Base-by-base conservation (phyloP, 805 yeast genomes). In the Candida loeiensis region DNA sequence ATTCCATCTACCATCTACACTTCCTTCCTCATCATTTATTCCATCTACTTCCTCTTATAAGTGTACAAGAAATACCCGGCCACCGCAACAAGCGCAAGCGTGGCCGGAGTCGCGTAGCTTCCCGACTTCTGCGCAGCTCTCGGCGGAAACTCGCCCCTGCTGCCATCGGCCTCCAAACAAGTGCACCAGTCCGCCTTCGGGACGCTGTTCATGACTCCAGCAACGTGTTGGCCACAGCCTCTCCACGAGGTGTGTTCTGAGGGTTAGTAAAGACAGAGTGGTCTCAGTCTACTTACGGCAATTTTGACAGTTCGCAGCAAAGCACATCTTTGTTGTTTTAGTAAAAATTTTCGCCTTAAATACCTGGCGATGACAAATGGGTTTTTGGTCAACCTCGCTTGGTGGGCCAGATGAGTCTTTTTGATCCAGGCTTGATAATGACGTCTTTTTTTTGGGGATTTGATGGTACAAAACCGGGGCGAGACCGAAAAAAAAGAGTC, bases 101-200 rank as follows among this genome's bases (percentile, higher is more conserved):
- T 8, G 5, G 9, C 5, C 12, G 28, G 28, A 13, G 14, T 5
- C 6, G 12, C 13, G 28, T 7, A 7, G 12, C 28, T 25, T 6
- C 31, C 31, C n/a, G 13, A 6, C 19, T 15, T 6, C 18, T n/a
- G n/a, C n/a, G n/a, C n/a, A n/a, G 31, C 31, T 18, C 6, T n/a
- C 6, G 31, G 31, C 4, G 31, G 31, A 28, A 28, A 28, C 18
- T 28, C 31, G 18, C 31, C 31, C 18, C 31, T n/a, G 12, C 18
- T 28, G 4, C 31, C 31, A 12, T 28, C 31, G 6, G 31, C 31
- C 18, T 28, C 18, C 31, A 28, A 13, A 28, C 31, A 28, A n/a
- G 31, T 28, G 14, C 31, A 28, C 31, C 31, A 28, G 4, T 28
- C 31, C 12, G 16, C 6, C 31, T 15, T 28, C 7, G 31, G 31